Evolutionary conservation across 495 filamentous ascomycete species (phyloP).

Genomic region (Cercophora samala): DNA sequence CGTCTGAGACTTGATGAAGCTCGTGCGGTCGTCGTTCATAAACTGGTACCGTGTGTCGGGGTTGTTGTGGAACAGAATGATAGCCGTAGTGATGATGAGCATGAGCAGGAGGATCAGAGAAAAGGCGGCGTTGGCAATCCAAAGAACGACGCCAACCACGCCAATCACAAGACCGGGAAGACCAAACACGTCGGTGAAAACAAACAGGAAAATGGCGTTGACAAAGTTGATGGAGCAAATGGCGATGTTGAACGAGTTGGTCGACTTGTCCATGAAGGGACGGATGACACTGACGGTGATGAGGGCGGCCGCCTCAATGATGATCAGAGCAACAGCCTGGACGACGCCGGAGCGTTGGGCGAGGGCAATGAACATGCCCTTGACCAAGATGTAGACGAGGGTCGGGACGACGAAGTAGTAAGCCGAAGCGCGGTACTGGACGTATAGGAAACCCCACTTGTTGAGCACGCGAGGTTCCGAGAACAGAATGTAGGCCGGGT

Average conservation of each 20-base stretch:
- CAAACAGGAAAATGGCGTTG: constrained; percentile 79
- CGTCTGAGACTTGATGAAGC: constrained; percentile 98
- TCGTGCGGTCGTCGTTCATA: constrained; percentile 93
- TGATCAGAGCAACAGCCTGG: constrained; percentile 79
- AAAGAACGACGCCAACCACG: constrained; percentile 92
- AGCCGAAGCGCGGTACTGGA: constrained; percentile 92
- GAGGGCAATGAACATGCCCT: constrained; percentile 88
- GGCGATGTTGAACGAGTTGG: constrained; percentile 93
- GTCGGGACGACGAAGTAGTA: constrained; percentile 95
- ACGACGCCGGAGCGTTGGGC: constrained; percentile 68
- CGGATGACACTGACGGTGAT: constrained; percentile 75
- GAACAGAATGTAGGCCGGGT: constrained; percentile 95
- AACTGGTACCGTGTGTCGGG: constrained; percentile 94
- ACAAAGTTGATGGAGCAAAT: constrained; percentile 88
- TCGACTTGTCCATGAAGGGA: constrained; percentile 99
- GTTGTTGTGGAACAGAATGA: constrained; percentile 88
- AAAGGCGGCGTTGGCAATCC: constrained; percentile 86
- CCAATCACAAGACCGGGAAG: constrained; percentile 84
- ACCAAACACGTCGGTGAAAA: constrained; percentile 81
- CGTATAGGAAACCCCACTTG: constrained; percentile 98
- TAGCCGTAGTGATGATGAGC: constrained; percentile 77
- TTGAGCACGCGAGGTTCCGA: constrained; percentile 89
- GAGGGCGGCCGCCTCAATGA: constrained; percentile 80
- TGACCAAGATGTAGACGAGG: constrained; percentile 75
- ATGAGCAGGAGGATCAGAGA: constrained; percentile 81